Conservation (phyloP, 1,284 basidiomycete species). For the Wallemia hederae region DNA sequence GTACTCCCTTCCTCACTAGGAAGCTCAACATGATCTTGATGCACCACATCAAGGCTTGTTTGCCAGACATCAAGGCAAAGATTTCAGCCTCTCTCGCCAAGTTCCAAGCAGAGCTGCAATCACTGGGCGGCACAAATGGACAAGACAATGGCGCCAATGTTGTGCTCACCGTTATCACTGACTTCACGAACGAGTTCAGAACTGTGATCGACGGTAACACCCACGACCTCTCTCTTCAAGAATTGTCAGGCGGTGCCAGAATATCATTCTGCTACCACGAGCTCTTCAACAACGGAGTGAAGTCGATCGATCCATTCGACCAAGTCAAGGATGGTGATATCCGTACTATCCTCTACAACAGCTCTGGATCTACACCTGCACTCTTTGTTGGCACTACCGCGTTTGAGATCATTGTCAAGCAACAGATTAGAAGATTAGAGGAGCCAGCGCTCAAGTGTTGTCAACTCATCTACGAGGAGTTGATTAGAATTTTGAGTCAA, state of each 20-base stretch:
- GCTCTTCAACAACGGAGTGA: slow-evolving; percentile 83
- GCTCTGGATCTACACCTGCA: slow-evolving; percentile 81
- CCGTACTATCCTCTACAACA: slow-evolving; percentile 81
- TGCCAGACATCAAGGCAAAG: slow-evolving; percentile 86
- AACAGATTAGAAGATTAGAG: slow-evolving; percentile 86
- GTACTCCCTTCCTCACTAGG: slow-evolving; percentile 84
- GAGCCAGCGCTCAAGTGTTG: slow-evolving; percentile 81
- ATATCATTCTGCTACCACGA: slow-evolving; percentile 98
- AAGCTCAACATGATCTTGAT: slow-evolving; percentile 82
- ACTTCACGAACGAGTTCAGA: slow-evolving; percentile 88
- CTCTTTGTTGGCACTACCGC: slow-evolving; percentile 87
- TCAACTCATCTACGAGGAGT: slow-evolving; percentile 78
- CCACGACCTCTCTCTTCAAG: slow-evolving; percentile 74
- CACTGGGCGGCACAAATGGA: slow-evolving; percentile 63
- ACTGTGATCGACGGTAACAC: slow-evolving; percentile 90
- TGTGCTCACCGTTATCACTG: slow-evolving; percentile 81
- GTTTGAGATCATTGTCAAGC: slow-evolving; percentile 93
- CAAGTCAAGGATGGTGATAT: slow-evolving; percentile 97
- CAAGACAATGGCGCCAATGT: slow-evolving; percentile 60
- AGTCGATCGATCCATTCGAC: slow-evolving; percentile 87
- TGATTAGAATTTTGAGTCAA: slow-evolving; percentile 79
- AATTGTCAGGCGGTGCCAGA: slow-evolving; percentile 83
- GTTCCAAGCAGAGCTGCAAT: slow-evolving; percentile 48
- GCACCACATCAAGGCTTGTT: slow-evolving; percentile 85
- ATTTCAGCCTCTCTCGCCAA: slow-evolving; percentile 66